Percentiles rank a stretch among this genome's conserved stretches.
Conservation (phyloP, 2,329 filamentous ascomycete species). For the Talaromyces sp. region DNA sequence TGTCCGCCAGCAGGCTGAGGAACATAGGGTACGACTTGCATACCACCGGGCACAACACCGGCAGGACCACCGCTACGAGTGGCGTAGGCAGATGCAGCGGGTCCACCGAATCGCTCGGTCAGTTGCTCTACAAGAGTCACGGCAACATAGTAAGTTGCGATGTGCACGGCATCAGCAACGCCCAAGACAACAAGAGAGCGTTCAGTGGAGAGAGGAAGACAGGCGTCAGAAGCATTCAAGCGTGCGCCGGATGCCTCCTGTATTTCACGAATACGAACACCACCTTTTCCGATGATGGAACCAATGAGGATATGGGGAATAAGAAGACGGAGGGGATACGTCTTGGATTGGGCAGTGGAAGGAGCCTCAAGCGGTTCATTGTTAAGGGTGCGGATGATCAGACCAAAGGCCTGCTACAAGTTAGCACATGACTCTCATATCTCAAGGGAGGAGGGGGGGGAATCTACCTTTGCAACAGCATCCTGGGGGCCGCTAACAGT, state of each 20-base stretch:
- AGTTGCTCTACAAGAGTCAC: slow-evolving; percentile 97
- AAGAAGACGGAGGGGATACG: slow-evolving; percentile 89
- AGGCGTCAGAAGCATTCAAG: slow-evolving; percentile 92
- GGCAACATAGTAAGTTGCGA: slow-evolving; percentile 97
- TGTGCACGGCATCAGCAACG: slow-evolving; percentile 96
- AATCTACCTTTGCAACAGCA: slow-evolving; percentile 89
- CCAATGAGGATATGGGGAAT: slow-evolving; percentile 97
- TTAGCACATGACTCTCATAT: slow-evolving; percentile 15
- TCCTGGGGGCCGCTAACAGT: slow-evolving; percentile 96
- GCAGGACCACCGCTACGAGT: slow-evolving; percentile 90
- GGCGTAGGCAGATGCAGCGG: slow-evolving; percentile 94
- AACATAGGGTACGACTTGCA: slow-evolving; percentile 98
- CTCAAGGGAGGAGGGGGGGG: slow-evolving; percentile 16
- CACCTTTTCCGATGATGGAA: slow-evolving; percentile 96
- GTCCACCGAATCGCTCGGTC: slow-evolving; percentile 92
- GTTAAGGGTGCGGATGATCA: slow-evolving; percentile 97
- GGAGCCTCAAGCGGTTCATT: slow-evolving; percentile 86
- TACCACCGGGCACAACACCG: slow-evolving; percentile 89
- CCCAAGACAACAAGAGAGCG: slow-evolving; percentile 97
- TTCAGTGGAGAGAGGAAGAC: slow-evolving; percentile 90
- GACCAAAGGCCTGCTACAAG: slow-evolving; percentile 72
- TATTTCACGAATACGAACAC: slow-evolving; percentile 93
- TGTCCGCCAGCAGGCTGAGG: slow-evolving; percentile 90
- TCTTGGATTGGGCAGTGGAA: slow-evolving; percentile 92
- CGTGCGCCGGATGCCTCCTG: slow-evolving; percentile 96